These are phyloP conservation scores for Chlorella variabilis DNA, from an alignment of 163 green algal species.

Conservation along the genomic window DNA sequence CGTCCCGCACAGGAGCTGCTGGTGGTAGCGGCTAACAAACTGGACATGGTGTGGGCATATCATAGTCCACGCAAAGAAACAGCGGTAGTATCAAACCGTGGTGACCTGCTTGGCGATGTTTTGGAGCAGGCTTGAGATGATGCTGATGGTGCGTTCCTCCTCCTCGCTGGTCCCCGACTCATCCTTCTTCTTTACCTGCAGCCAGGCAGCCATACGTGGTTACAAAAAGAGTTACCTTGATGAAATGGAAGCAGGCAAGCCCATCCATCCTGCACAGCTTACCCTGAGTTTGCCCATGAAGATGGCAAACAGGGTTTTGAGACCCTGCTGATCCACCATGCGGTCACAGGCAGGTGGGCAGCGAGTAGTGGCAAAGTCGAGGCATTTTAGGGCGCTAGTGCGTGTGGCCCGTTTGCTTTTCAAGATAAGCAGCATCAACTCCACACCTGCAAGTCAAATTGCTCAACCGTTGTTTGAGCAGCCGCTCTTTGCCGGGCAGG, in stretches of 20 bases:
- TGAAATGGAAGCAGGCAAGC: too few species aligned
- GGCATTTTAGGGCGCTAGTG: slow-evolving; percentile 70
- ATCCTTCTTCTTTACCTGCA: slow-evolving; percentile 47
- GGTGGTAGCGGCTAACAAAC: slow-evolving; percentile 15
- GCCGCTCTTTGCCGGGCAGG: too few species aligned
- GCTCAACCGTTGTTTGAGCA: too few species aligned
- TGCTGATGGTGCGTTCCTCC: slow-evolving; percentile 76
- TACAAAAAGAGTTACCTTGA: neutral
- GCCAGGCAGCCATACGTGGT: neutral
- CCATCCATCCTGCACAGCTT: neutral
- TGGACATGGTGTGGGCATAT: neutral
- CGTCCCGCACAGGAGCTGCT: too few species aligned
- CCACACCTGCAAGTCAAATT: slow-evolving; percentile 68
- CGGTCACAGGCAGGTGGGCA: slow-evolving; percentile 71
- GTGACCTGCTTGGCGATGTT: slow-evolving; percentile 19
- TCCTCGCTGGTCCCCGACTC: slow-evolving; percentile 71
- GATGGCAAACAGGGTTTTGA: slow-evolving; percentile 84
- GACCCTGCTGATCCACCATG: slow-evolving; percentile 75
- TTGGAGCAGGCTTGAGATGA: slow-evolving; percentile 72
- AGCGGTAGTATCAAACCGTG: too few species aligned
- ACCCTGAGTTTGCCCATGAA: slow-evolving; percentile 95
- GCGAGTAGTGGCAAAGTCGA: slow-evolving; percentile 86
- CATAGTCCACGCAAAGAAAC: too few species aligned
- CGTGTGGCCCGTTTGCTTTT: slow-evolving; percentile 69
- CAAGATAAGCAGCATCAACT: slow-evolving; percentile 97